phyloP scores from a whole-genome alignment of 164 flowering plant species.

The Malania oleifera region DNA sequence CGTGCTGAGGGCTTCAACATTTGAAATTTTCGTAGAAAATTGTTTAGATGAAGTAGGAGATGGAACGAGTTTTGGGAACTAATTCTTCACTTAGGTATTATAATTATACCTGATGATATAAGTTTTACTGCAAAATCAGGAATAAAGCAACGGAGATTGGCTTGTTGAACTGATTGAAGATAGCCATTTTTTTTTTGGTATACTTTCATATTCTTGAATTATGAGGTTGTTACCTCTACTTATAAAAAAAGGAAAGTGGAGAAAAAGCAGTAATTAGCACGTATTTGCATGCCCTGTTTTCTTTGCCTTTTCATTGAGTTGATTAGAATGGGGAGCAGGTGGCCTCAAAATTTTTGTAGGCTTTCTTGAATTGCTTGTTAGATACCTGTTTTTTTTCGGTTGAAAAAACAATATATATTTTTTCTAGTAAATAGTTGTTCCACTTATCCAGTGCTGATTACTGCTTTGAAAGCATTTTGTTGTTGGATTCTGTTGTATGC shows the following conservation, averaged over 20 bases:
- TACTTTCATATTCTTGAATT: background rate
- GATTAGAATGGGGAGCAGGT: too few relatives aligned
- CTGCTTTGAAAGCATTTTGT: too few relatives aligned
- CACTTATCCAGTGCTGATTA: too few relatives aligned
- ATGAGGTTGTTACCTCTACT: background rate
- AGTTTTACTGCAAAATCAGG: background rate
- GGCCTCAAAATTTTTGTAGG: too few relatives aligned
- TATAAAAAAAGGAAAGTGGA: too few relatives aligned
- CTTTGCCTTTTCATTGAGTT: too few relatives aligned
- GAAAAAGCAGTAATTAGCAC: background rate
- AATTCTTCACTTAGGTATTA: background rate
- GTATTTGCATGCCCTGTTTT: too few relatives aligned
- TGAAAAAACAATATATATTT: too few relatives aligned
- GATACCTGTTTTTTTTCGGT: too few relatives aligned
- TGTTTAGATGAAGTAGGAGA: background rate
- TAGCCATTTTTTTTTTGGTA: background rate
- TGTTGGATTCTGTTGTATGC: too few relatives aligned
- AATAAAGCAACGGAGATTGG: background rate
- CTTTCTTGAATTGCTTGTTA: too few relatives aligned
- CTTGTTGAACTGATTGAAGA: conserved; percentile 3
- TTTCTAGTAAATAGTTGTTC: too few relatives aligned
- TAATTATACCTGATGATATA: background rate
- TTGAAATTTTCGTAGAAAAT: conserved; percentile 16
- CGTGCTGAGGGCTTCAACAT: conserved; percentile 76
- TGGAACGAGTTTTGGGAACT: background rate